Percentiles rank a stretch among this genome's conserved stretches.
Evolutionary conservation across 768 basidiomycete genomes (phyloP).

Genomic region (Mycena filopes): DNA sequence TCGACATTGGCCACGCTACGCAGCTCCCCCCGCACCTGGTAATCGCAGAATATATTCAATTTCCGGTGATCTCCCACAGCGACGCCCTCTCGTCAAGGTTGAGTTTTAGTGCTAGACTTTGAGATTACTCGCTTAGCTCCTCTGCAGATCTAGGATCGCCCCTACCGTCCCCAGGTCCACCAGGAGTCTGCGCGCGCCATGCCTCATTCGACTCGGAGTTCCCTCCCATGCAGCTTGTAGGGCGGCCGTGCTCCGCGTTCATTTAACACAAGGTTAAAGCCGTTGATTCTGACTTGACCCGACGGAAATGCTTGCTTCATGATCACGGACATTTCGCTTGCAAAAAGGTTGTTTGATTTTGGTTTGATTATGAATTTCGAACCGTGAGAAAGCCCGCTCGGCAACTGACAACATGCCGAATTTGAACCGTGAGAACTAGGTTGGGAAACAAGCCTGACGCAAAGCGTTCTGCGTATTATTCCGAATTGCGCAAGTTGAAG

Average conservation of each 20-base stretch:
- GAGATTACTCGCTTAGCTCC: conserved; percentile 24
- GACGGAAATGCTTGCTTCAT: no score
- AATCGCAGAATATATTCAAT: conserved; percentile 17
- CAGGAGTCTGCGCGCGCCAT: conserved; percentile 2
- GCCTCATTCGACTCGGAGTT: conserved; percentile 8
- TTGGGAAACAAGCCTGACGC: no score
- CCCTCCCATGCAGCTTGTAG: conserved; percentile 29
- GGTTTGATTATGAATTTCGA: no score
- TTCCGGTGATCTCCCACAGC: conserved; percentile 32
- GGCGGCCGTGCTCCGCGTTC: no score
- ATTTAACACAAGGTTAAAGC: conserved; percentile 16
- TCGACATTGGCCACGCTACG: conserved; percentile 38
- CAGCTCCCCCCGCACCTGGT: conserved; percentile 38
- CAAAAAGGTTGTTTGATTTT: no score
- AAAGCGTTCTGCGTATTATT: no score
- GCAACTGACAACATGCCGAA: no score
- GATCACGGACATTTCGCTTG: conserved; percentile 35
- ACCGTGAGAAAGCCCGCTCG: no score
- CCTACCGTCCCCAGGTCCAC: not conserved
- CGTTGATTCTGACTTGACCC: conserved; percentile 19
- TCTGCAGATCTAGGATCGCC: conserved; percentile 31
- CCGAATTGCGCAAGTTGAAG: no score
- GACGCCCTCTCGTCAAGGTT: conserved; percentile 22
- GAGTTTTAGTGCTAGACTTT: conserved; percentile 31
- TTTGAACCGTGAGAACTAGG: no score